These are phyloP conservation scores for Glonium stellatum DNA, from an alignment of 495 filamentous ascomycete genomes.

Conservation along the genomic window DNA sequence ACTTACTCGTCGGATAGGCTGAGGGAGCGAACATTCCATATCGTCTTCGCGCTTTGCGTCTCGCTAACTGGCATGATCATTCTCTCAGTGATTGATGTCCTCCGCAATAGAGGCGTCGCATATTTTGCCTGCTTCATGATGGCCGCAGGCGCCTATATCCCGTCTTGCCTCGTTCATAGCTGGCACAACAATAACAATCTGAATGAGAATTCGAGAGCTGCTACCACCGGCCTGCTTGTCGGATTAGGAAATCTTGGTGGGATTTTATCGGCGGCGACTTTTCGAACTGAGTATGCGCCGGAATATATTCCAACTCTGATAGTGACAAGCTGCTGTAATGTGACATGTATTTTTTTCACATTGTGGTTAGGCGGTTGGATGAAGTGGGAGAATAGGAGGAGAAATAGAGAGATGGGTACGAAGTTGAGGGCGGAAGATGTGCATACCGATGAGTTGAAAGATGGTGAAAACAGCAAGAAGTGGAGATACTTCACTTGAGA, in stretches of 20 bases:
- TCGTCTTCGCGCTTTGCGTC: slow-evolving; percentile 11
- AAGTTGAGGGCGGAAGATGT: slow-evolving; percentile 15
- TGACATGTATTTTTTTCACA: slow-evolving; percentile 8
- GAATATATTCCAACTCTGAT: slow-evolving; percentile 16
- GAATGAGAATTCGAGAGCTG: slow-evolving; percentile 32
- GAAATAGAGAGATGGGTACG: slow-evolving; percentile 6
- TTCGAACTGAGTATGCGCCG: slow-evolving; percentile 11
- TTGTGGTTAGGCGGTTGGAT: slow-evolving; percentile 12
- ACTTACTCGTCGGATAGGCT: slow-evolving; percentile 22
- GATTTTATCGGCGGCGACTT: slow-evolving; percentile 13
- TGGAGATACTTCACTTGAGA: slow-evolving; percentile 15
- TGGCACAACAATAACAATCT: slow-evolving; percentile 30
- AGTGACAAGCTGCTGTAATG: slow-evolving; percentile 10
- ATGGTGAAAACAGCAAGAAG: slow-evolving; percentile 10
- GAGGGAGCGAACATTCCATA: slow-evolving; percentile 20
- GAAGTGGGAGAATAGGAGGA: slow-evolving; percentile 16
- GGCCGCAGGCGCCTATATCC: slow-evolving; percentile 19
- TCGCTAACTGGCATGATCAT: slow-evolving; percentile 20
- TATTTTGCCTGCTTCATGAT: slow-evolving; percentile 31
- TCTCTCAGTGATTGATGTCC: slow-evolving; percentile 20
- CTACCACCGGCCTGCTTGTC: slow-evolving; percentile 37
- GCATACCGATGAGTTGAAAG: slow-evolving; percentile 5
- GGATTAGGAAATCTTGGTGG: slow-evolving; percentile 13
- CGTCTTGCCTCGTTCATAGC: slow-evolving; percentile 23
- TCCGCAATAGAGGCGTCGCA: slow-evolving; percentile 29